Conservation (phyloP, 805 yeast genomes). For the Myxozyma sirexii region DNA sequence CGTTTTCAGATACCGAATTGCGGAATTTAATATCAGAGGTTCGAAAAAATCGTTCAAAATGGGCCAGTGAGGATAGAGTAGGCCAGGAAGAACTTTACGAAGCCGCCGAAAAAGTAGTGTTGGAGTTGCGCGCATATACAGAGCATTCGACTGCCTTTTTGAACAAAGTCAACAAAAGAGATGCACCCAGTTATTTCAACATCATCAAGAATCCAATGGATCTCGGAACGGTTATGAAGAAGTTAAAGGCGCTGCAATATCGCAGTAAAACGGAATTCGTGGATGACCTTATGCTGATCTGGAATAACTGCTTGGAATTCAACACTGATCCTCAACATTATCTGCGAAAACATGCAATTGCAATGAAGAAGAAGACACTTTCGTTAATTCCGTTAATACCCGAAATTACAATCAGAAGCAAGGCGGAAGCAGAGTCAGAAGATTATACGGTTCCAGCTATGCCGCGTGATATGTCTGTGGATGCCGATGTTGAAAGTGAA, state of each 20-base stretch:
- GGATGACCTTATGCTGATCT: slow-evolving; percentile 91
- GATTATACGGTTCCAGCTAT: slow-evolving; percentile 40
- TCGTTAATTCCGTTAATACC: slow-evolving; percentile 83
- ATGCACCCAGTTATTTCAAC: slow-evolving; percentile 94
- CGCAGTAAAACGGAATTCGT: slow-evolving; percentile 85
- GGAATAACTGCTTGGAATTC: slow-evolving; percentile 91
- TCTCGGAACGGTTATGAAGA: slow-evolving; percentile 88
- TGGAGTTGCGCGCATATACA: slow-evolving; percentile 86
- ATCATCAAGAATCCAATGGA: slow-evolving; percentile 96
- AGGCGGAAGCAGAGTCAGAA: slow-evolving; percentile 47
- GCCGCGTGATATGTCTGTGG: slow-evolving; percentile 30
- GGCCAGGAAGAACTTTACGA: slow-evolving; percentile 98
- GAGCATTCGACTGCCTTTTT: slow-evolving; percentile 96
- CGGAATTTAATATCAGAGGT: slow-evolving; percentile 88
- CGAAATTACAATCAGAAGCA: slow-evolving; percentile 71
- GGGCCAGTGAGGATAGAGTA: slow-evolving; percentile 83
- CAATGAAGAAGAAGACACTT: slow-evolving; percentile 89
- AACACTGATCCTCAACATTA: slow-evolving; percentile 95
- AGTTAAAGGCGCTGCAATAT: slow-evolving; percentile 79
- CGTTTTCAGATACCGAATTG: slow-evolving; percentile 77
- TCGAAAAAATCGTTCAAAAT: slow-evolving; percentile 90
- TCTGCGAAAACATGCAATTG: slow-evolving; percentile 85
- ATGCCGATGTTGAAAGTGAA: slow-evolving; percentile 28
- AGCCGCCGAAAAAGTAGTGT: slow-evolving; percentile 93
- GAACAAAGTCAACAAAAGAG: slow-evolving; percentile 94